Conservation (phyloP, 164 flowering plant species). For the Protea cynaroides region DNA sequence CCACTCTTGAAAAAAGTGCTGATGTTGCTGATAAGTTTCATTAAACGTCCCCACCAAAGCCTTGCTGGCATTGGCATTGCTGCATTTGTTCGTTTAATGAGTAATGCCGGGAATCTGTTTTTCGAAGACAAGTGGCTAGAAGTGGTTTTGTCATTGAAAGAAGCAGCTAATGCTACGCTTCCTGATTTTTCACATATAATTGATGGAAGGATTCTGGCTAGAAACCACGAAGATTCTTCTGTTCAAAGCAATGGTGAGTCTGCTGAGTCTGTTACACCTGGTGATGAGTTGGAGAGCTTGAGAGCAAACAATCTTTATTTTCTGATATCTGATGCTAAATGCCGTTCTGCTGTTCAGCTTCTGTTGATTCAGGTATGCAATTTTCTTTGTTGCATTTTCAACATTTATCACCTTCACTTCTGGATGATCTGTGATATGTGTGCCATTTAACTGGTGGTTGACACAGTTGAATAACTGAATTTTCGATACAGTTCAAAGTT, state of each 20-base stretch:
- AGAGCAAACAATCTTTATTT: conserved; percentile 33
- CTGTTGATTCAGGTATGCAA: conserved; percentile 54
- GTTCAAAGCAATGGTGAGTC: conserved; percentile 27
- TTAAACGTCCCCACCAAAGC: conserved; percentile 94
- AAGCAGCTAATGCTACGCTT: conserved; percentile 73
- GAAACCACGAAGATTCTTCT: conserved; percentile 26
- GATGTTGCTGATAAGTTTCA: conserved; percentile 75
- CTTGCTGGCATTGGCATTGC: conserved; percentile 99
- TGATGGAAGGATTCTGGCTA: conserved; percentile 23
- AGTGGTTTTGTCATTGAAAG: conserved; percentile 64
- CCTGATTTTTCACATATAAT: conserved; percentile 58
- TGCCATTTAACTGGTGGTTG: no score
- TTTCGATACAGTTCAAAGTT: no score
- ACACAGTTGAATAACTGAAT: no score
- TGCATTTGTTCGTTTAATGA: conserved; percentile 90
- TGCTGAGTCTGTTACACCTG: conserved; percentile 23
- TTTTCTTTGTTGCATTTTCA: background rate
- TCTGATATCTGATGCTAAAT: conserved; percentile 55
- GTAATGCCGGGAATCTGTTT: conserved; percentile 65
- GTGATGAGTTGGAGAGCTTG: conserved; percentile 35
- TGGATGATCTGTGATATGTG: no score
- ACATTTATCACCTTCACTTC: background rate
- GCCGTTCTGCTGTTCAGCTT: conserved; percentile 72
- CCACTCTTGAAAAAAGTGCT: conserved; percentile 86
- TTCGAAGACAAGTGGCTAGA: conserved; percentile 79